Evolutionary conservation across 495 filamentous ascomycete genomes (phyloP).

Genomic region (Neurospora sp.): DNA sequence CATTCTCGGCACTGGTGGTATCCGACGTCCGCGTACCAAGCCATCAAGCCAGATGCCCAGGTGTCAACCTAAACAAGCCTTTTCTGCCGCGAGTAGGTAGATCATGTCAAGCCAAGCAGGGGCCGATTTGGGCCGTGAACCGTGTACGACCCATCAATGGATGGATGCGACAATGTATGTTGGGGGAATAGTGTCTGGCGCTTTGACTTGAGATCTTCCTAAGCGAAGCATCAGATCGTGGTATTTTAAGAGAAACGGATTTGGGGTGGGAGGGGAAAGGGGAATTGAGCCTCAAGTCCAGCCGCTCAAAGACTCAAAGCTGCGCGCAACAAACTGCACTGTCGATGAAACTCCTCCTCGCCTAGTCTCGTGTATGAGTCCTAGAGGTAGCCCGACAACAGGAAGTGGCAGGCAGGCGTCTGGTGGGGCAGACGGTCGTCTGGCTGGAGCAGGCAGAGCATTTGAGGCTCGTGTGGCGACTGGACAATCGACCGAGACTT

Average conservation of each 20-base stretch:
- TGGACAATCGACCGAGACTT: not conserved
- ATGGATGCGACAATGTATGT: not conserved
- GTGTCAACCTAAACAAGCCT: not conserved
- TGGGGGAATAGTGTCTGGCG: not conserved
- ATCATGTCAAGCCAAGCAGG: not conserved
- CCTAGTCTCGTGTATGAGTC: not conserved
- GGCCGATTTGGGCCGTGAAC: not conserved
- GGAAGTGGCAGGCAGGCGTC: not conserved
- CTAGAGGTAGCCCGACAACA: not conserved
- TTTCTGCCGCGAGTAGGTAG: not conserved
- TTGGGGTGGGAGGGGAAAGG: not conserved
- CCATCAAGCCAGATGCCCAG: not conserved
- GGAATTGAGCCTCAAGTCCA: not conserved
- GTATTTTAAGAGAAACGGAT: not conserved
- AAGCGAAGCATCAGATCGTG: not conserved
- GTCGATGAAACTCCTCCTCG: not conserved
- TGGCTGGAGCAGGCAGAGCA: not conserved
- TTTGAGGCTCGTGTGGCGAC: not conserved
- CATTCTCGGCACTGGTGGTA: not conserved
- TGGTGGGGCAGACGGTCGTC: not conserved
- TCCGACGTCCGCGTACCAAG: not conserved
- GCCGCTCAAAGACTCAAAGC: not conserved
- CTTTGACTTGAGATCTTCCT: not conserved
- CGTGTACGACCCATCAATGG: not conserved
- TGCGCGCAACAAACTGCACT: not conserved